Base-by-base conservation (phyloP, 768 basidiomycete genomes). In the Galerina marginata region DNA sequence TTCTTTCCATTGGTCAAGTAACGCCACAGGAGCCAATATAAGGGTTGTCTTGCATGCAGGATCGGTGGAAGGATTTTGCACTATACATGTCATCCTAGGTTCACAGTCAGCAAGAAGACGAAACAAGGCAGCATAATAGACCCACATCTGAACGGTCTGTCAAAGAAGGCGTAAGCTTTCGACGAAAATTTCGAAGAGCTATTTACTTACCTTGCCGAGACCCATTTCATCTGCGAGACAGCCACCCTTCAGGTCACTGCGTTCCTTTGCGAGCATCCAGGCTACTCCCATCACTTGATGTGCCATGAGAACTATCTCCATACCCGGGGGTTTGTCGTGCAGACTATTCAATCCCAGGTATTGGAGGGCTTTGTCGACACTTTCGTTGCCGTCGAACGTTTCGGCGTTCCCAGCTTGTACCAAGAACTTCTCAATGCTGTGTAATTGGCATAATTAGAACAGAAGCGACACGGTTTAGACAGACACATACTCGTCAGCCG, bases 1-100 rank as follows among this genome's bases (percentile, higher is more conserved):
- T 36, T 76, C 67, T 66, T 83, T 81, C 87, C 87, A 88, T 60
- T 92, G 91, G 50, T 85, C 80, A 10, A 92, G 77, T 7, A 92
- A 74, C 1, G 89, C 86, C 14, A 86, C 71, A 6, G 87, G 88
- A 2, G 88, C 86, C 25, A 92, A 69, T 57, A 93, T 85, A 0
- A 93, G 78, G 23, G 84, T 92, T 0, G 86, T 84, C 72, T 88
- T 89, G 71, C 82, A 77, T 20, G 68, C 70, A 0, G 79, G 79
- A 61, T 89, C 80, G 1, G 66, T 57, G 0, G 87, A 81, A 6
- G 69, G 75, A 67, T 91, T 89, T 54, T 77, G 77, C 26, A 83
- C 73, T 65, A 91, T 83, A 1, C 78, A 67, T 0, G 89, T 85
- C 52, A 92, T 91, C 77, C 82, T 85, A 60, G 7, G 47, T 3